Conservation (phyloP, 805 yeast species). For the Metschnikowia picachoensis region DNA sequence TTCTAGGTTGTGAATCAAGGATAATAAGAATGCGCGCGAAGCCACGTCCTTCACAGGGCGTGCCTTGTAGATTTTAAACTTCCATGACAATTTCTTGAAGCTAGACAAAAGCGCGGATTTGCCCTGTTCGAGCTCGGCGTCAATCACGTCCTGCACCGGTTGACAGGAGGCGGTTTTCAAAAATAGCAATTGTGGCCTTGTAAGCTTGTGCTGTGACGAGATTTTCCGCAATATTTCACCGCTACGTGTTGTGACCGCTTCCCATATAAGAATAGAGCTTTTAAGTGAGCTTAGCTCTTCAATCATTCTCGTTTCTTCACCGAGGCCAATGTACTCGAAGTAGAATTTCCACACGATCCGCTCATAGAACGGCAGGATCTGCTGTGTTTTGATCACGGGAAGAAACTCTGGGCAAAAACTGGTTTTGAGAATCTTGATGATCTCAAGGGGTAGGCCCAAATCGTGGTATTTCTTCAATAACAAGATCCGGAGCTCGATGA, state of each 20-base stretch:
- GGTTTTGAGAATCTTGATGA: conserved; percentile 28
- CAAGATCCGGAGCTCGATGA: conserved; percentile 28
- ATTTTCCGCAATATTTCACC: conserved; percentile 16
- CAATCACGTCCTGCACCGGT: conserved; percentile 15
- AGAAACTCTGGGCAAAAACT: conserved; percentile 24
- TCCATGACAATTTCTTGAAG: conserved; percentile 31
- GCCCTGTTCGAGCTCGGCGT: conserved; percentile 12
- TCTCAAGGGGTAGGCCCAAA: conserved; percentile 28
- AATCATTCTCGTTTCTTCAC: conserved; percentile 24
- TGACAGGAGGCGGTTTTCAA: conserved; percentile 20
- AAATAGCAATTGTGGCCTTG: conserved; percentile 24
- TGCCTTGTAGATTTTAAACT: conserved; percentile 24
- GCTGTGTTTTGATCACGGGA: conserved; percentile 21
- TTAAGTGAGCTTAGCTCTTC: conserved; percentile 19
- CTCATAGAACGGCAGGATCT: conserved; percentile 36
- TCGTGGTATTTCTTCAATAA: conserved; percentile 36
- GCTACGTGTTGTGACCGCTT: conserved; percentile 23
- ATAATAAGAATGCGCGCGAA: conserved; percentile 14
- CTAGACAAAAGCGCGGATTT: conserved; percentile 22
- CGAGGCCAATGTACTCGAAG: conserved; percentile 28
- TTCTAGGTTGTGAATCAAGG: conserved; percentile 14
- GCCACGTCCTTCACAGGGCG: conserved; percentile 6
- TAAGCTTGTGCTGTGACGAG: conserved; percentile 15
- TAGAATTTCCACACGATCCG: conserved; percentile 40
- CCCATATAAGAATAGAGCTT: conserved; percentile 38